A percentile compares a stretch with the other conserved stretches of the same genome.
Evolutionary conservation across 2,329 filamentous ascomycete genomes (phyloP).

Genomic region (Botrytis tulipae): DNA sequence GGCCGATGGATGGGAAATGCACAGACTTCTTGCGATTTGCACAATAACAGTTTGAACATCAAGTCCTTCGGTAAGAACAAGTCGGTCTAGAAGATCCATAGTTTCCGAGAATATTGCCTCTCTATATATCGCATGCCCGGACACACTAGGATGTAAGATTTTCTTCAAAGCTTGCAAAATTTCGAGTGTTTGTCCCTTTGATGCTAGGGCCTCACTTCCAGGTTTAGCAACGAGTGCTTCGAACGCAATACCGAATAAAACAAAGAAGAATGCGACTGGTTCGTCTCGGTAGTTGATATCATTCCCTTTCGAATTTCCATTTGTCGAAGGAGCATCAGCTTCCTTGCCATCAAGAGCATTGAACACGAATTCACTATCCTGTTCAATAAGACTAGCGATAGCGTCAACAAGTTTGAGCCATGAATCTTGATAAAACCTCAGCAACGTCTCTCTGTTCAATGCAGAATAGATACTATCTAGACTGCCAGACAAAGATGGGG

Average conservation of each 20-base stretch:
- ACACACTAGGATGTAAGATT: constrained; percentile 90
- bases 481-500: constrained; percentile 77
- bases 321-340: constrained; percentile 41
- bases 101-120: constrained; percentile 96
- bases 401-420: constrained; percentile 97
- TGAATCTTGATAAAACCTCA: constrained; percentile 94
- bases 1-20: constrained; percentile 87
- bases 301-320: constrained; percentile 57
- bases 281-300: constrained; percentile 98
- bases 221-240: constrained; percentile 87
- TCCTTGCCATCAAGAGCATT: constrained; percentile 90
- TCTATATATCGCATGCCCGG: constrained; percentile 93
- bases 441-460: constrained; percentile 85
- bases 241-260: constrained; percentile 93
- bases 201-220: constrained; percentile 62
- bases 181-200: constrained; percentile 76
- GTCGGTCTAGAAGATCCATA: constrained; percentile 89
- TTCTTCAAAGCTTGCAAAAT: constrained; percentile 91
- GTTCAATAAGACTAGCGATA: constrained; percentile 94
- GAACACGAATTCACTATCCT: constrained; percentile 97
- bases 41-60: constrained; percentile 91
- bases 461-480: constrained; percentile 94
- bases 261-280: constrained; percentile 97
- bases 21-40: constrained; percentile 86
- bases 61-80: constrained; percentile 86